Base-by-base conservation (phyloP, 1,139 yeast genomes). In the Candida tunisiensis region DNA sequence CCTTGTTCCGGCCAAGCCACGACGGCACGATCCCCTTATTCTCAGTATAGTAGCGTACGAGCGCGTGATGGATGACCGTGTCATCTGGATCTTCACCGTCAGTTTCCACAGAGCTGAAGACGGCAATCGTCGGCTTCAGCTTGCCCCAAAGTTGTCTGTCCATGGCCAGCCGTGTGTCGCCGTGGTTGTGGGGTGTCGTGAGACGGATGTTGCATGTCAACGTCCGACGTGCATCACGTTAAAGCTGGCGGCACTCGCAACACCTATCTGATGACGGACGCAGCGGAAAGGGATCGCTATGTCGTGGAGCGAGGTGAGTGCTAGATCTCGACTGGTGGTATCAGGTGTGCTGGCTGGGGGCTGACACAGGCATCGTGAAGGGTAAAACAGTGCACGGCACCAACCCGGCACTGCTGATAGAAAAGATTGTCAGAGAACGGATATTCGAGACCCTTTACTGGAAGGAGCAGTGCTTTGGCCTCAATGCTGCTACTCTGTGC, bases 401-500 rank as follows among this genome's bases (percentile, higher is more conserved):
- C 19, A 69, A 69, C 39, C 68, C 71, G 22, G 66, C 72, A 1
- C 46, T 60, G 30, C 49, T 73, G 23, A 53, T 77, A 5, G 88
- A 75, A 41, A 72, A 75, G 32, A 75, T 78, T 33, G 53, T 72
- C 16, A 55, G 83, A 28, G 82, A 75, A 38, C 53, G 79, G 21
- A 70, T 77, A 7, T 64, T 65, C 28, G 85, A 74, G 38, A 67
- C 78, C 2, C 41, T 71, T 5, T 78, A 74, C 46, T 77, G 77
- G 65, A 73, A 74, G 35, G 70, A 67, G 37, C 55, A 65, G 33
- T 66, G 79, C 30, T 68, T 63, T 36, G 62, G 68, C 11, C 57
- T 78, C 30, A 69, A 71, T 34, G 59, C 60, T 2, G 62, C 73
- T 53, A 43, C 68, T 50, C 33, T 68, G 57, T 29, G 61, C 62